Conservation (phyloP, 129 eudicot genomes). For the carrot (Daucus carota) region DNA sequence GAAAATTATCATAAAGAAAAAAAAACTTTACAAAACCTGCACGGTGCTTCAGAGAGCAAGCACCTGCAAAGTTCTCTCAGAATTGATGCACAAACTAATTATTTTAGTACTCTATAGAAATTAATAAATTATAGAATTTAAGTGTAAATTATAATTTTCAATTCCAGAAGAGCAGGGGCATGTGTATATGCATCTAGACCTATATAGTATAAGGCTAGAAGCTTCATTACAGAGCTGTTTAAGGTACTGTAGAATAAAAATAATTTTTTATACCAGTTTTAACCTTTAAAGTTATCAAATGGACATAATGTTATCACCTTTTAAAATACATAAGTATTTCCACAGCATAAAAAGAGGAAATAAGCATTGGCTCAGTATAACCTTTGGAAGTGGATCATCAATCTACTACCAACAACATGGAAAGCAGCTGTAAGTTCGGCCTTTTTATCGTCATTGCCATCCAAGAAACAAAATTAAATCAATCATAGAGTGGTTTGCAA, state of each 20-base stretch:
- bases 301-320: not conserved
- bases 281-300: not conserved
- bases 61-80: too few species aligned
- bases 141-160: not conserved
- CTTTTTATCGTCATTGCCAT: conserved; percentile 60
- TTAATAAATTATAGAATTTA: not conserved
- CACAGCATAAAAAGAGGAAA: not conserved
- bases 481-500: not conserved
- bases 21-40: not conserved
- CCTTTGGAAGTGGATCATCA: conserved; percentile 45
- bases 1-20: not conserved
- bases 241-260: not conserved
- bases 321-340: not conserved
- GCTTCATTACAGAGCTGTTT: not conserved
- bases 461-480: not conserved
- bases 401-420: conserved; percentile 51
- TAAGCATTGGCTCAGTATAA: conserved; percentile 35
- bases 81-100: not conserved
- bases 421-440: conserved; percentile 71
- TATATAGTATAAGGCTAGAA: not conserved
- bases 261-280: not conserved
- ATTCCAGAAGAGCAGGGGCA: not conserved
- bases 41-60: not conserved
- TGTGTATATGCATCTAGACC: not conserved
- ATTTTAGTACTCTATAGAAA: not conserved